Evolutionary conservation across 2,329 filamentous ascomycete genomes (phyloP).

Genomic region (Microsporum ferrugineum): DNA sequence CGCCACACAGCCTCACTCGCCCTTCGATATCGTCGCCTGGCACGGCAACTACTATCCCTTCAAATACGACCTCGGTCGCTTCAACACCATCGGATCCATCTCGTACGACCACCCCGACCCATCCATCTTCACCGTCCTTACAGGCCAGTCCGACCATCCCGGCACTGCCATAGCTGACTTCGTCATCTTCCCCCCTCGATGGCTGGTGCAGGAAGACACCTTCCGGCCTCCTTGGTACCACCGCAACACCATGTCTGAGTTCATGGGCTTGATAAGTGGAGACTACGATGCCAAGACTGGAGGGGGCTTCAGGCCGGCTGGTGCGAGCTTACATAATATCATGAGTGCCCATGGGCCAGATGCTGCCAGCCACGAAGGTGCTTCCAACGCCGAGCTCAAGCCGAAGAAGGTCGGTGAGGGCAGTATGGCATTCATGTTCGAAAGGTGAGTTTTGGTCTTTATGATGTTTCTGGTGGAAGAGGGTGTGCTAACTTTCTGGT

Average conservation of each 20-base stretch:
- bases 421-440: constrained; percentile 56
- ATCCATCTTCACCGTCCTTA: constrained; percentile 60
- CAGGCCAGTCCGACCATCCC: constrained; percentile 44
- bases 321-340: constrained; percentile 55
- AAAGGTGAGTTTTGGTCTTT: constrained; percentile 30
- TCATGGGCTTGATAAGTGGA: constrained; percentile 53
- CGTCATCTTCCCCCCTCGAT: constrained; percentile 54
- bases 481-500: not conserved
- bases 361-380: constrained; percentile 44
- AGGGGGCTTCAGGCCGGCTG: constrained; percentile 49
- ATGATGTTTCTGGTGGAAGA: too few relatives aligned
- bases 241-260: constrained; percentile 54
- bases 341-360: constrained; percentile 59
- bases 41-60: constrained; percentile 70
- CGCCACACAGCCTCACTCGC: constrained; percentile 56
- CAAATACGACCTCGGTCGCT: constrained; percentile 70
- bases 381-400: constrained; percentile 42
- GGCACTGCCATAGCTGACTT: constrained; percentile 56
- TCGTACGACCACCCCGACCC: constrained; percentile 70
- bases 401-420: constrained; percentile 48
- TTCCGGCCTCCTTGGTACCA: constrained; percentile 54
- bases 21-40: constrained; percentile 71
- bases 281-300: constrained; percentile 50
- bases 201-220: constrained; percentile 50
- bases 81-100: constrained; percentile 62